Percentiles rank a stretch among this genome's conserved stretches.
phyloP scores from a whole-genome alignment of 352 stramenopile species.

The Globisporangium recalcitrans region DNA sequence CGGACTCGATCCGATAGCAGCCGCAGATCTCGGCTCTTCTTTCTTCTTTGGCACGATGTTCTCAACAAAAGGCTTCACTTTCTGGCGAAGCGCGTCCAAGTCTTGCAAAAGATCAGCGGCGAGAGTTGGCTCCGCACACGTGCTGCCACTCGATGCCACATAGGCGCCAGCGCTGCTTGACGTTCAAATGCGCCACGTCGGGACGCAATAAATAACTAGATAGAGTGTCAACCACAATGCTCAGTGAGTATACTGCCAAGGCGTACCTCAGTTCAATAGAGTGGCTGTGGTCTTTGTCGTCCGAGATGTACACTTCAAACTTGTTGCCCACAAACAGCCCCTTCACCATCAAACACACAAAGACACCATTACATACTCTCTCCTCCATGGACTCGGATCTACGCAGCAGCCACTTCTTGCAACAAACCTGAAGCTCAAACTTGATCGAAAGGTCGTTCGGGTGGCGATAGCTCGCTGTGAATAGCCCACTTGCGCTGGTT shows the following conservation, averaged over 20 bases:
- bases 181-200: neutral
- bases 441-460: conserved; percentile 38
- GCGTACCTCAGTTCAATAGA: conserved; percentile 68
- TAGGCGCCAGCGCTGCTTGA: conserved; percentile 5
- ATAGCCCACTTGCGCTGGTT: conserved; percentile 56
- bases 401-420: neutral
- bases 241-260: neutral
- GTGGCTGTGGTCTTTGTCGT: conserved; percentile 55
- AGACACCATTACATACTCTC: neutral
- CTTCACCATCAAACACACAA: conserved; percentile 21
- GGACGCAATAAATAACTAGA: neutral
- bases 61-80: conserved; percentile 50
- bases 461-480: conserved; percentile 52
- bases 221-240: neutral
- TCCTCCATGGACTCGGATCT: neutral
- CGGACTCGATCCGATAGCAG: neutral
- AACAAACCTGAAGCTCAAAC: conserved; percentile 59
- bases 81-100: conserved; percentile 37
- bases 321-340: conserved; percentile 69
- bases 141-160: conserved; percentile 2
- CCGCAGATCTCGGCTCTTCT: conserved; percentile 7
- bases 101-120: conserved; percentile 44
- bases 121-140: conserved; percentile 15
- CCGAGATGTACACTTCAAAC: conserved; percentile 76
- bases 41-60: conserved; percentile 47